Evolutionary conservation across 2,329 filamentous ascomycete genomes (phyloP).

Genomic region (Neofusicoccum laricinum): DNA sequence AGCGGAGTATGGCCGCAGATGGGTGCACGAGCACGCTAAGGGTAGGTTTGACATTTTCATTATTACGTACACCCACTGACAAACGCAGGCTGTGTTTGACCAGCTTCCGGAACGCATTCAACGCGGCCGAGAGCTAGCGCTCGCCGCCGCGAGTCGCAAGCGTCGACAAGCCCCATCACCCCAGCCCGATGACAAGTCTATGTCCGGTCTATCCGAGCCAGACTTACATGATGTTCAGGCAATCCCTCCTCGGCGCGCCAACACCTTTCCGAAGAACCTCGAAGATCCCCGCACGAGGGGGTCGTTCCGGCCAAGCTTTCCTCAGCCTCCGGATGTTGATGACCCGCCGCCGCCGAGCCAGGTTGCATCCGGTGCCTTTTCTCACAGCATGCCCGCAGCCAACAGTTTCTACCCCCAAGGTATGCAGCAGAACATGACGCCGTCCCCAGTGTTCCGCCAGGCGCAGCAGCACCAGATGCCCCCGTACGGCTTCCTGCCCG

Average conservation of each 20-base stretch:
- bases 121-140: conserved; percentile 25
- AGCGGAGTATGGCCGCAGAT: conserved; percentile 85
- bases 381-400: conserved; percentile 7
- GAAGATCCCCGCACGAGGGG: conserved; percentile 22
- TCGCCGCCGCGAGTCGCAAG: conserved; percentile 30
- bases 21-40: conserved; percentile 75
- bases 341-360: not conserved
- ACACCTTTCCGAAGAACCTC: conserved; percentile 33
- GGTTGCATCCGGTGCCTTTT: not conserved
- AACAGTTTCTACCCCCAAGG: not conserved
- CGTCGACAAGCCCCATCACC: conserved; percentile 38
- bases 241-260: conserved; percentile 26
- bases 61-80: conserved; percentile 4
- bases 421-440: conserved; percentile 4
- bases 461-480: not conserved
- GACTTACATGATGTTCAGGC: conserved; percentile 14
- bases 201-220: conserved; percentile 9
- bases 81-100: conserved; percentile 70
- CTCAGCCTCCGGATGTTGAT: conserved; percentile 24
- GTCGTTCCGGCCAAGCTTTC: conserved; percentile 26
- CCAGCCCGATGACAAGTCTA: conserved; percentile 17
- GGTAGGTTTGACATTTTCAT: conserved; percentile 50
- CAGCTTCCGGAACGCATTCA: conserved; percentile 73
- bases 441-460: conserved; percentile 4
- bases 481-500: conserved; percentile 21